Evolutionary conservation across 2,329 filamentous ascomycete species (phyloP), one percentile per base, ranked within the genome.

Genomic region (Atkinsonella texensis): DNA sequence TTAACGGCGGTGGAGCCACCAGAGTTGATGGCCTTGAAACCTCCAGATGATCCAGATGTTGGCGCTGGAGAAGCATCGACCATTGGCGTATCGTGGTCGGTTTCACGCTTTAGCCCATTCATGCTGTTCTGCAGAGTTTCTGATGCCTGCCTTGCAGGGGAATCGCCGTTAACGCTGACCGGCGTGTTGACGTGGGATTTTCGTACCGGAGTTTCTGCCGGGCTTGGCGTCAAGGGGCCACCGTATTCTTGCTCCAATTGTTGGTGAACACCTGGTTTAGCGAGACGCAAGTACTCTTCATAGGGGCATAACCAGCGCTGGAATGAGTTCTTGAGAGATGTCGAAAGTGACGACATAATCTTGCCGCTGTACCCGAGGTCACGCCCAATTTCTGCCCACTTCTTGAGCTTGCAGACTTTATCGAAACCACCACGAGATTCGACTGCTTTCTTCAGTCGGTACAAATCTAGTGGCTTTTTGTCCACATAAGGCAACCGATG

Each of bases 341-440:
- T 98, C 6, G 93, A 98, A 46, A 98, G 73, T 9, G 93, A 97
- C 2, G 91, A 97, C 93, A 98, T 98, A 56, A 98, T 98, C 73
- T 98, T 98, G 64, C 93, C 93, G 64, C 91, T 97, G 69, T 98
- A 98, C 51, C 93, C 93, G 46, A 98, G 73, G 65, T 97, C 93
- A 62, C 93, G 83, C 35, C 93, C 93, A 60, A 98, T 97, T 68
- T 98, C 93, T 15, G 93, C 93, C 93, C 93, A 98, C 72, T 97
- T 97, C 71, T 98, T 98, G 52, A 85, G 78, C 69, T 95, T 96
- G 76, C 93, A 98, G 44, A 98, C 93, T 63, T 87, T 87, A 51
- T 96, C 90, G 60, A 98, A 98, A 3, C 93, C 93, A 46, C 93
- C 93, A 55, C 93, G 83, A 32, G 88, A 85, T 65, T 97, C 93